Conservation (phyloP, 345 rosid genomes). For the Gossypium anomalum region DNA sequence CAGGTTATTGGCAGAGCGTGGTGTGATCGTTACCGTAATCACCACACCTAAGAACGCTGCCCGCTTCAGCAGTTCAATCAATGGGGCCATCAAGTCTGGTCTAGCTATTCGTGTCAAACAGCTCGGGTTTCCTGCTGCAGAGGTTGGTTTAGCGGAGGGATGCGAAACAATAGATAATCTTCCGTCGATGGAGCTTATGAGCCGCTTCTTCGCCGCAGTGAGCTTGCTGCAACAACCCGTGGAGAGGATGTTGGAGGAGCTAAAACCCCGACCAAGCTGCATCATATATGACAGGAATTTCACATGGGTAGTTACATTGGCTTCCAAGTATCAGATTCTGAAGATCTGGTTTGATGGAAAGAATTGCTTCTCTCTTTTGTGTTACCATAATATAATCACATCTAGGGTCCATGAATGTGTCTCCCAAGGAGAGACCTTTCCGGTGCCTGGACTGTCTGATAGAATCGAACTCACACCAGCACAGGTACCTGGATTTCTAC, state of each 20-base stretch:
- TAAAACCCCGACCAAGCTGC: constrained; percentile 29
- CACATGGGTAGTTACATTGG: constrained; percentile 27
- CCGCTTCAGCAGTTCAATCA: constrained; percentile 10
- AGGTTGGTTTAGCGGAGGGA: constrained; percentile 31
- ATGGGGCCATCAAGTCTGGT: constrained; percentile 18
- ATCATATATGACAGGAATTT: constrained; percentile 27
- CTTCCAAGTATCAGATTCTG: constrained; percentile 40
- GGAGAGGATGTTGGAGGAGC: constrained; percentile 13
- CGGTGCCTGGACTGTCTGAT: constrained; percentile 41
- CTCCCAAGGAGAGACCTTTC: constrained; percentile 8
- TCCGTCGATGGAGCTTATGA: constrained; percentile 7
- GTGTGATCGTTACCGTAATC: constrained; percentile 16
- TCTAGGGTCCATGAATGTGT: constrained; percentile 15
- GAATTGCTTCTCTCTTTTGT: constrained; percentile 44
- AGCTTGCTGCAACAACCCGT: constrained; percentile 22
- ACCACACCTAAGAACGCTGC: constrained; percentile 28
- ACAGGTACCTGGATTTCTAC: constrained; percentile 24
- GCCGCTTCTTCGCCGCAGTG: constrained; percentile 11
- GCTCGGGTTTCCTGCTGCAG: constrained; percentile 23
- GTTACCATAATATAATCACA: constrained; percentile 19
- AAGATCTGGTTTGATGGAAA: constrained; percentile 52
- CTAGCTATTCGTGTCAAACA: constrained; percentile 17
- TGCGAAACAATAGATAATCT: constrained; percentile 33
- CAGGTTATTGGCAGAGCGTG: constrained; percentile 16
- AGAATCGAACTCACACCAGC: constrained; percentile 31